These are phyloP conservation scores for Saccharomycopsis hybrid DNA, from an alignment of 1,139 yeast genomes.

Conservation along the genomic window DNA sequence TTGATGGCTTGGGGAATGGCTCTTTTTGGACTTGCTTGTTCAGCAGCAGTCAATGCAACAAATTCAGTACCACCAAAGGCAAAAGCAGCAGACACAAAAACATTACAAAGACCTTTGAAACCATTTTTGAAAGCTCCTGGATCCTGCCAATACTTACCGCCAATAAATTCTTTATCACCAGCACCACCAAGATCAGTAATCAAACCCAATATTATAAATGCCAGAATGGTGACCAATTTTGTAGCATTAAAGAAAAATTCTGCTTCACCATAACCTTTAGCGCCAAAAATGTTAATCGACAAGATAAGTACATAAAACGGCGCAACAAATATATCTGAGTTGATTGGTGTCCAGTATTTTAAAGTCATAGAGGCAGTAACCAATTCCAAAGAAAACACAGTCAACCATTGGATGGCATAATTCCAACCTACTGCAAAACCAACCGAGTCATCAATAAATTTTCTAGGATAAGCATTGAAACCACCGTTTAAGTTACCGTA, in stretches of 20 bases:
- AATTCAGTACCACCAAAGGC: constrained; percentile 74
- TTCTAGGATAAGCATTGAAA: constrained; percentile 57
- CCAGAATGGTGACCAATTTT: constrained; percentile 50
- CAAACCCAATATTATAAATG: constrained; percentile 55
- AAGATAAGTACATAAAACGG: constrained; percentile 56
- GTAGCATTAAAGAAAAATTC: constrained; percentile 50
- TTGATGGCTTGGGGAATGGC: constrained; percentile 63
- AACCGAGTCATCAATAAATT: constrained; percentile 65
- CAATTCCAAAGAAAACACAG: constrained; percentile 64
- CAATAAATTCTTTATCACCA: constrained; percentile 47
- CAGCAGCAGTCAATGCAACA: constrained; percentile 82
- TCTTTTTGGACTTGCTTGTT: constrained; percentile 64
- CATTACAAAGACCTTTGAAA: constrained; percentile 78
- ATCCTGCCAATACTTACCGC: constrained; percentile 42
- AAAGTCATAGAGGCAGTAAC: constrained; percentile 69
- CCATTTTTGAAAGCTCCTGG: constrained; percentile 54
- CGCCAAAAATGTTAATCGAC: constrained; percentile 59
- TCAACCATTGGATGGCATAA: constrained; percentile 70
- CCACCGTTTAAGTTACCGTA: constrained; percentile 67
- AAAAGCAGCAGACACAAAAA: constrained; percentile 76
- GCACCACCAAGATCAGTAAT: constrained; percentile 52
- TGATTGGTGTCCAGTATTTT: constrained; percentile 47
- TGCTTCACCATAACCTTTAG: constrained; percentile 62
- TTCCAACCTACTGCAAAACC: constrained; percentile 74
- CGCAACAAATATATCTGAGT: constrained; percentile 55